Base-by-base conservation (phyloP, 1,284 basidiomycete genomes). In the Ceratobasidium theobromae region DNA sequence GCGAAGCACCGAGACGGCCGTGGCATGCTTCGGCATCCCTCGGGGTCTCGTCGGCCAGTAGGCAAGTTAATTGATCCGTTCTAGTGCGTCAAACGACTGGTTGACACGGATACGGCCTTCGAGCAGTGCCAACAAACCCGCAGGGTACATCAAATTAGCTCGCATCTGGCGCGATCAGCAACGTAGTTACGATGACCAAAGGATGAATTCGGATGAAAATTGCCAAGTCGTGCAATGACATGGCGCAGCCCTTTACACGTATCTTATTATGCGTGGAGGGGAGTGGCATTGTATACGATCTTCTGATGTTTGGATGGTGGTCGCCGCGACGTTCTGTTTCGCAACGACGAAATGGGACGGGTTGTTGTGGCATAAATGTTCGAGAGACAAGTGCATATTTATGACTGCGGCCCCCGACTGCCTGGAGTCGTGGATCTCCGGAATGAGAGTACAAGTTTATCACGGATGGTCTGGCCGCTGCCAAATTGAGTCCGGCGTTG, bases 1-100 rank as follows among this genome's bases (percentile, higher is more conserved):
- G n/a, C 25, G 21, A 46, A 35, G 55, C n/a, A 41, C 18, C 38
- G n/a, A 12, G 28, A 27, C 27, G 38, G 40, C 16, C 35, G 9
- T 40, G 53, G 11, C 53, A 18, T 27, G 35, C 23, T 30, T 55
- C 30, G 27, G 4, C 55, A 18, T 6, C 43, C 9, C 55, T 30
- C 41, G 45, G 43, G 55, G 33, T 28, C 27, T 28, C 16, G 28
- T 45, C 55, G 55, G 55, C 40, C 18, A 32, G n/a, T 45, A 48
- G 55, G 41, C 35, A 14, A 25, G 25, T 48, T 12, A 33, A 28
- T 30, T 58, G 55, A 58, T 58, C 55, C 55, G 55, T 30, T 3
- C 18, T 9, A 48, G n/a, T 27, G 14, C 32, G 41, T 46, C 55
- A 48, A 38, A 43, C 43, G 6, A 40, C 40, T 45, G 25, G 43